A percentile compares a stretch with the other conserved stretches of the same genome.
phyloP scores from a whole-genome alignment of 805 yeast genomes.

The Saccharomycopsis sp. region DNA sequence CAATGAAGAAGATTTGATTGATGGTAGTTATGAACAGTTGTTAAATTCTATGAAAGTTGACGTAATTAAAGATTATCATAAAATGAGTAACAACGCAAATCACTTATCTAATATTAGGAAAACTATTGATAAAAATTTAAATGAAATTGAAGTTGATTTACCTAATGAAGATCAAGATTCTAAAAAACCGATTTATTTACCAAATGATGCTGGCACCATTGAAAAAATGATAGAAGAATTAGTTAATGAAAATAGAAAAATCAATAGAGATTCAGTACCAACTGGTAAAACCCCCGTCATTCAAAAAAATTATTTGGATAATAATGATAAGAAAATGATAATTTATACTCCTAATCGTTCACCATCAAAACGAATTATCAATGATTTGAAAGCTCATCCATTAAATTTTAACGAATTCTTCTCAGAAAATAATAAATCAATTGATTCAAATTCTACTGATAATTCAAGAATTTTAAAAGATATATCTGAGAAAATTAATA shows the following conservation, averaged over 20 bases:
- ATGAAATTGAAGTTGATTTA: constrained; percentile 16
- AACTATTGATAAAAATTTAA: constrained; percentile 10
- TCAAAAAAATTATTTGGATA: background rate
- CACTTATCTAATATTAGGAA: constrained; percentile 10
- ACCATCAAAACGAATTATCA: constrained; percentile 12
- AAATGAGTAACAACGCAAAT: constrained; percentile 1
- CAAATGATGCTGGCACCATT: constrained; percentile 16
- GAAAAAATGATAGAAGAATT: constrained; percentile 20
- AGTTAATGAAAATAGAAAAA: constrained; percentile 21
- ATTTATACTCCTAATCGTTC: constrained; percentile 9
- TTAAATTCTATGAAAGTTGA: background rate
- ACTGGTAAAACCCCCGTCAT: constrained; percentile 25
- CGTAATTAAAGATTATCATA: constrained; percentile 2
- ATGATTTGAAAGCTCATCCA: constrained; percentile 4
- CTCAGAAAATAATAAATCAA: background rate
- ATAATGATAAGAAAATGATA: background rate
- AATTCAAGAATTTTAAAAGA: constrained; percentile 1
- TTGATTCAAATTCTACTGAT: background rate
- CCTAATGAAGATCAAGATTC: constrained; percentile 11
- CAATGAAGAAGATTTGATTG: background rate
- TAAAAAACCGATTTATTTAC: background rate
- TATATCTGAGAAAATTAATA: background rate
- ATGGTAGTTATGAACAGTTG: background rate
- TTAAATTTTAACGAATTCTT: constrained; percentile 3
- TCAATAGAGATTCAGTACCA: constrained; percentile 21